phyloP scores from a whole-genome alignment of 225 moss, liverwort and hornwort genomes.

The Climacium dendroides region DNA sequence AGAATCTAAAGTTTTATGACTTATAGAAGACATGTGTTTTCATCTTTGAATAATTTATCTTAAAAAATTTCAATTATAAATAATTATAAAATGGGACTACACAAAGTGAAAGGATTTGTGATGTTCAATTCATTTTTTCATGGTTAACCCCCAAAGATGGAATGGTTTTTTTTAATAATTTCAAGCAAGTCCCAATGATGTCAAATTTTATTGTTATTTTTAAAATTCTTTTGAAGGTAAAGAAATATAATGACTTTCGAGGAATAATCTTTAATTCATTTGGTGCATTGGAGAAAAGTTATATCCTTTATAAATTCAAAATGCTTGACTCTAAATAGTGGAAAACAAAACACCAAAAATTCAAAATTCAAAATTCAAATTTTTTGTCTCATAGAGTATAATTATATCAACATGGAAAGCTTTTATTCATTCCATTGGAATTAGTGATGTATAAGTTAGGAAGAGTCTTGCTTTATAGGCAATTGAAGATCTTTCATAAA shows the following conservation, averaged over 20 bases:
- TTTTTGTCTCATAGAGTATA: not conserved
- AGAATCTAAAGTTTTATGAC: not conserved
- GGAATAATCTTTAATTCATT: not conserved
- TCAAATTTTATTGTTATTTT: not conserved
- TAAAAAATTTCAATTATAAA: not conserved
- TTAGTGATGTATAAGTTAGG: not conserved
- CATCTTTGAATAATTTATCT: not conserved
- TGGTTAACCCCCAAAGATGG: accelerated
- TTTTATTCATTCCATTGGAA: not conserved
- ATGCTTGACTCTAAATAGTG: accelerated
- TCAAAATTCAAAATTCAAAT: accelerated
- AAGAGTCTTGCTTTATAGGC: accelerated
- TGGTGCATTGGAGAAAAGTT: not conserved
- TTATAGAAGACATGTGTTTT: not conserved
- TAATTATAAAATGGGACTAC: not conserved
- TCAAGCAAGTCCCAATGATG: not conserved
- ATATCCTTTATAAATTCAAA: not conserved
- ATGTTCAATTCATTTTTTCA: not conserved
- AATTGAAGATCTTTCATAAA: not conserved
- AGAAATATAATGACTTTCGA: accelerated
- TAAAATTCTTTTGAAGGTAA: not conserved
- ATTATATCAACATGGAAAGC: not conserved
- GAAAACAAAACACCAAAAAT: accelerated
- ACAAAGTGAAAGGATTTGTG: not conserved
- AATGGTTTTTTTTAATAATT: not conserved